Percentiles rank a stretch among this genome's conserved stretches.
Conservation (phyloP, 2,329 filamentous ascomycete genomes). For the Arthrobotrys iridis region DNA sequence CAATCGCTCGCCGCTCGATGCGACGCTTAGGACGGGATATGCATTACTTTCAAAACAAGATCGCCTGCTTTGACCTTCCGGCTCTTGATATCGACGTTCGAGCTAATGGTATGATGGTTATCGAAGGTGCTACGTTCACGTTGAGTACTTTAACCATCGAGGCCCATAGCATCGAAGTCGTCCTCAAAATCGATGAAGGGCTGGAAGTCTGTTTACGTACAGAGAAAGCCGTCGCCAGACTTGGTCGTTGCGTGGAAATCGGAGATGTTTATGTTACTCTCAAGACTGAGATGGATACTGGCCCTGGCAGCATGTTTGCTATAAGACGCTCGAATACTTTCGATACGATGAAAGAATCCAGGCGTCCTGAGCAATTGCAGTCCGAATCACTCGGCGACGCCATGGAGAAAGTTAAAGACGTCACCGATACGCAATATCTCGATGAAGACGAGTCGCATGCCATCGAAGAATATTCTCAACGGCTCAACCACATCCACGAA, state of each 20-base stretch:
- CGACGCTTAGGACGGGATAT: conserved; percentile 32
- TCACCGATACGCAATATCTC: conserved; percentile 40
- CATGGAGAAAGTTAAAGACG: conserved; percentile 62
- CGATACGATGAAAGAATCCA: conserved; percentile 61
- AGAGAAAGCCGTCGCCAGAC: conserved; percentile 64
- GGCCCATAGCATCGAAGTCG: conserved; percentile 67
- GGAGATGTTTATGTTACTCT: conserved; percentile 68
- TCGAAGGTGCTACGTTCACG: conserved; percentile 67
- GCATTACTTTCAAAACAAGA: conserved; percentile 52
- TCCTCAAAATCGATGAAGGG: conserved; percentile 66
- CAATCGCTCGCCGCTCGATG: conserved; percentile 21
- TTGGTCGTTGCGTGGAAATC: conserved; percentile 67
- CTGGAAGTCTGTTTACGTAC: conserved; percentile 67
- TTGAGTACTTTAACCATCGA: conserved; percentile 65
- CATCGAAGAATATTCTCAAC: conserved; percentile 62
- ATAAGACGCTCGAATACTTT: conserved; percentile 56
- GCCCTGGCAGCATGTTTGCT: conserved; percentile 56
- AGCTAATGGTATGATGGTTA: conserved; percentile 66
- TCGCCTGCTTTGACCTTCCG: conserved; percentile 59
- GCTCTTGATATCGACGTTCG: conserved; percentile 68
- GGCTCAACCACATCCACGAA: conserved; percentile 62
- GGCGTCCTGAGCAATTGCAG: conserved; percentile 61
- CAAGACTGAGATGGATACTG: conserved; percentile 62
- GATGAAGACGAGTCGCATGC: conserved; percentile 63
- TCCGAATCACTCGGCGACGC: conserved; percentile 61